These are phyloP conservation scores for Petrea volubilis DNA, from an alignment of 257 asterid genomes.

Conservation along the genomic window DNA sequence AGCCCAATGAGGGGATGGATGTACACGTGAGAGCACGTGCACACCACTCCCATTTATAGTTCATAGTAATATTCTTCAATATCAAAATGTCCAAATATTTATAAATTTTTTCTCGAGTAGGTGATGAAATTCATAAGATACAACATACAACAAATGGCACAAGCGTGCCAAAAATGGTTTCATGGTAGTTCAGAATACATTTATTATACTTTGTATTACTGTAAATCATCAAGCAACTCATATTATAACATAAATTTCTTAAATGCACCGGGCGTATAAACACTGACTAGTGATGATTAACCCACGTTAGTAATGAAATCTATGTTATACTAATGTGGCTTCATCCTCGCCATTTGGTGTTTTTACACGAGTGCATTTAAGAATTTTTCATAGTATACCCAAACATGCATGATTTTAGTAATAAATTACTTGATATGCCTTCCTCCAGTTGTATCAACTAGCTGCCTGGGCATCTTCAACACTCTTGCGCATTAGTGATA, in stretches of 20 bases:
- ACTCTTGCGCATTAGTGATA: slow-evolving; percentile 58
- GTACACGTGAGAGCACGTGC: slow-evolving; percentile 53
- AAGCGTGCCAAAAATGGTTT: background rate
- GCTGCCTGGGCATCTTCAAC: slow-evolving; percentile 47
- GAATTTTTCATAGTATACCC: background rate
- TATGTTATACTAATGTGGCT: too few relatives aligned
- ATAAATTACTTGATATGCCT: background rate
- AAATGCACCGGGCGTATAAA: too few relatives aligned
- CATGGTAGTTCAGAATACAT: background rate
- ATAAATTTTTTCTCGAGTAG: too few relatives aligned
- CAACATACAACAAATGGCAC: background rate
- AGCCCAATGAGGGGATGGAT: background rate
- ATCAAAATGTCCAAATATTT: background rate
- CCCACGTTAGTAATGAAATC: too few relatives aligned
- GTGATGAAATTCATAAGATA: too few relatives aligned
- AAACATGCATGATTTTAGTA: background rate
- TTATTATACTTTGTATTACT: background rate
- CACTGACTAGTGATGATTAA: too few relatives aligned
- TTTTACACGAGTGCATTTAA: too few relatives aligned
- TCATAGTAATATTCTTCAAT: background rate
- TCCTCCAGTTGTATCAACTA: slow-evolving; percentile 18
- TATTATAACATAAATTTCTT: too few relatives aligned
- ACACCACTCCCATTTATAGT: background rate
- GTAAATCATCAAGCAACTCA: background rate
- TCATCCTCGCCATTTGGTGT: too few relatives aligned